Evolutionary conservation across 805 yeast genomes (phyloP), one percentile per base, ranked within the genome.

Genomic region (Starmerella lactis-condensi): DNA sequence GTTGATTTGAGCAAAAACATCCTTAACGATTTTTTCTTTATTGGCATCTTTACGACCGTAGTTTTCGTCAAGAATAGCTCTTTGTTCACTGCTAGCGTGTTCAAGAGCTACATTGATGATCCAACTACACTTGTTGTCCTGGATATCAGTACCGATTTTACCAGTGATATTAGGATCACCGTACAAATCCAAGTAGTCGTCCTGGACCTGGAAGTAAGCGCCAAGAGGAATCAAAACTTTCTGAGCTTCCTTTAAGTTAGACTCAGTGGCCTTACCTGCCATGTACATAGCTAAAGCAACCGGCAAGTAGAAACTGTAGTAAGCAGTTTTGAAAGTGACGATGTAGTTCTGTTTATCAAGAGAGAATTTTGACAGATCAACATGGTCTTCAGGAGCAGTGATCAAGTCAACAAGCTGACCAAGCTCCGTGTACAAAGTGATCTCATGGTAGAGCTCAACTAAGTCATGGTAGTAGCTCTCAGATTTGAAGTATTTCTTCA

Each of bases 61-160:
- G 63, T 89, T 79, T 29, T 63, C 73, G 50, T 89, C 96, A 43
- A 89, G 67, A 3, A 75, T 37, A 43, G 62, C 55, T 57, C 95
- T 75, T 62, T 89, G 95, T 41, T 72, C 89, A 25, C 81, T 69
- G 17, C 68, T 64, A 32, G 69, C 85, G 43, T 72, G 60, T 53
- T 74, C 66, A 47, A 89, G 67, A 6, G 98, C 98, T 45, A 79
- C 77, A 64, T 89, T 89, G 48, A 89, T 68, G 34, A 89, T 72
- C 99, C 99, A 89, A 26, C 94, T 77, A 58, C 99, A 89, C 59
- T 89, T 89, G 69, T 89, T 89, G 59, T 89, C 99, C 61, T 77
- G 77, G 51, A 89, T 89, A 55, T 89, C 99, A 37, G 98, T 89
- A 45, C 99, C 99, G 45, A 89, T 81, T 65, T 89, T 89, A 41